Conservation (phyloP, 495 filamentous ascomycete genomes). For the Apodospora peruviana region DNA sequence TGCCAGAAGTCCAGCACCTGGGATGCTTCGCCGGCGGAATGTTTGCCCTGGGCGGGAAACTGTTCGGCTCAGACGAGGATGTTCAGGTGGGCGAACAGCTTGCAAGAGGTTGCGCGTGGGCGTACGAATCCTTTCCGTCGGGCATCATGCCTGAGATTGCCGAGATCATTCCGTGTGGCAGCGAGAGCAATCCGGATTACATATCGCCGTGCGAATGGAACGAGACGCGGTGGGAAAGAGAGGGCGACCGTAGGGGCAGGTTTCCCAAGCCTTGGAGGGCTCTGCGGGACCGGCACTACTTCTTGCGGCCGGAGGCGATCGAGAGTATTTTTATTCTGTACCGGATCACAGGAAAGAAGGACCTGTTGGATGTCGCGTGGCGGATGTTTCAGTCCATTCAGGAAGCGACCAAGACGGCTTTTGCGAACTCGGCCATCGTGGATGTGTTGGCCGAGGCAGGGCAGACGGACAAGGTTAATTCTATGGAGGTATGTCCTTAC, state of each 20-base stretch:
- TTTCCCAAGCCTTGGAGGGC: constrained; percentile 54
- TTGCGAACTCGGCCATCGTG: constrained; percentile 52
- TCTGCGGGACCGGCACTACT: constrained; percentile 30
- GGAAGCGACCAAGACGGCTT: constrained; percentile 52
- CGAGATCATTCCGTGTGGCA: constrained; percentile 45
- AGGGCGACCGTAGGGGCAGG: constrained; percentile 25
- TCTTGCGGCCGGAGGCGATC: constrained; percentile 59
- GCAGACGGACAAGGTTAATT: constrained; percentile 28
- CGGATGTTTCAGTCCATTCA: constrained; percentile 66
- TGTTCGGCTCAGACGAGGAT: constrained; percentile 64
- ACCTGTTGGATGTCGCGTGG: constrained; percentile 67
- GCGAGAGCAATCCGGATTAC: constrained; percentile 33
- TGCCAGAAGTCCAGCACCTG: constrained; percentile 43
- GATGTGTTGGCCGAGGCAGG: constrained; percentile 34
- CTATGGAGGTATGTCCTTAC: constrained; percentile 43
- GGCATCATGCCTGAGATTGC: constrained; percentile 89
- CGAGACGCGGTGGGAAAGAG: constrained; percentile 20
- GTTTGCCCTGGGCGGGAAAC: constrained; percentile 77
- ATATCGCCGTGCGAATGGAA: constrained; percentile 17
- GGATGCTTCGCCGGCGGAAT: constrained; percentile 86
- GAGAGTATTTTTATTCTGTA: constrained; percentile 73
- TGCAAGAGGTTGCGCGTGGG: constrained; percentile 92
- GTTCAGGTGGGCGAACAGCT: constrained; percentile 72
- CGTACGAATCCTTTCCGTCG: constrained; percentile 68
- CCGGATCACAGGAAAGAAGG: constrained; percentile 63